Percentiles rank a stretch among this genome's conserved stretches.
Evolutionary conservation across 2,329 filamentous ascomycete genomes (phyloP).

Genomic region (Fusarium chuoi): DNA sequence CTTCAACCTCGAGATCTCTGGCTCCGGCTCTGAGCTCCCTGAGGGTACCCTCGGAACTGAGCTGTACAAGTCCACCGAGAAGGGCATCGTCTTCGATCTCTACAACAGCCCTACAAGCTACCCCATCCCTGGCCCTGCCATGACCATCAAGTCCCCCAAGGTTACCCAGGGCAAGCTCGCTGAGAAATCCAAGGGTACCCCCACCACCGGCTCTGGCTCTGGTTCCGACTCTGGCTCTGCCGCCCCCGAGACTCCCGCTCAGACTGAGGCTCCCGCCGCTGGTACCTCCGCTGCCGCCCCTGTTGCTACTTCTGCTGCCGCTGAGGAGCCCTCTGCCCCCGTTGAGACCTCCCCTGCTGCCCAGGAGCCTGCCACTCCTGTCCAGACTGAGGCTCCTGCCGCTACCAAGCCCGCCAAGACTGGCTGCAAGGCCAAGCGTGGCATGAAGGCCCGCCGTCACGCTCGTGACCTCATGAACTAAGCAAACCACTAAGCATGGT

Average conservation of each 20-base stretch:
- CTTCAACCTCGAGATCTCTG: constrained; percentile 59
- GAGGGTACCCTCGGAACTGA: constrained; percentile 48
- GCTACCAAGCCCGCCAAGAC: constrained; percentile 32
- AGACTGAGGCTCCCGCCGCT: constrained; percentile 2
- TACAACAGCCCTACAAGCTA: constrained; percentile 44
- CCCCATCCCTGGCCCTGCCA: constrained; percentile 44
- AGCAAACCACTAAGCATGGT: constrained; percentile 32
- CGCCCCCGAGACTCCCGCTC: not conserved
- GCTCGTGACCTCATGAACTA: constrained; percentile 38
- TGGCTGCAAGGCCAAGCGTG: constrained; percentile 34
- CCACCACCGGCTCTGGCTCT: constrained; percentile 10
- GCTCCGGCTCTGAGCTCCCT: constrained; percentile 51
- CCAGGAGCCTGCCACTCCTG: constrained; percentile 7
- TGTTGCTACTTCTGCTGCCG: constrained; percentile 12
- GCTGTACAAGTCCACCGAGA: constrained; percentile 46
- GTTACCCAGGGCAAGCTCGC: constrained; percentile 35
- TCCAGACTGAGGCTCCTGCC: constrained; percentile 22
- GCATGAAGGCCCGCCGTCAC: constrained; percentile 40
- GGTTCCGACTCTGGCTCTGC: not conserved
- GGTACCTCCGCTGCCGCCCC: constrained; percentile 15
- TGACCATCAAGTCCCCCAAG: constrained; percentile 35
- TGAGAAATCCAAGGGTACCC: constrained; percentile 22
- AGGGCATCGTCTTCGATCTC: constrained; percentile 50
- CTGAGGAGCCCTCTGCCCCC: constrained; percentile 1
- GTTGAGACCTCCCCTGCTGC: constrained; percentile 4